These are phyloP conservation scores for Trichoderma guizhouense DNA, from an alignment of 2,329 filamentous ascomycete species.

Conservation along the genomic window DNA sequence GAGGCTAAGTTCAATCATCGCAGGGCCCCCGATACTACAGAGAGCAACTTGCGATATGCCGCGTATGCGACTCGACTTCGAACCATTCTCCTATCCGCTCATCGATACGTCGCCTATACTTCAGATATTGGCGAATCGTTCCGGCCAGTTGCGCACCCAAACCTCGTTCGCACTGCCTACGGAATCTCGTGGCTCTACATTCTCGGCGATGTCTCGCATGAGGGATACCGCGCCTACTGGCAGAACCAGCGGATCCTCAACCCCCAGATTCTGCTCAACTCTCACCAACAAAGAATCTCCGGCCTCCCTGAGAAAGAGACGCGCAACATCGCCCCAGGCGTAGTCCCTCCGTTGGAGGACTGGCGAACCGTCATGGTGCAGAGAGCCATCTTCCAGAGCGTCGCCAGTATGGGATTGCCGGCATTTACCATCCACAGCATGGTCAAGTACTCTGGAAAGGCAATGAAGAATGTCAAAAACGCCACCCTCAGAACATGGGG, in stretches of 20 bases:
- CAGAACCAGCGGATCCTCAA: slow-evolving; percentile 75
- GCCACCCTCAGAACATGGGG: slow-evolving; percentile 74
- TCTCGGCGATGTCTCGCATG: slow-evolving; percentile 82
- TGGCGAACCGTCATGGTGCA: slow-evolving; percentile 89
- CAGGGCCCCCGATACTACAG: slow-evolving; percentile 68
- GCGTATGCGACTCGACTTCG: slow-evolving; percentile 83
- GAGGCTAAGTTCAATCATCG: background rate
- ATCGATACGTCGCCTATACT: slow-evolving; percentile 96
- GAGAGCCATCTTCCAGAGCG: slow-evolving; percentile 80
- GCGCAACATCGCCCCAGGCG: slow-evolving; percentile 35
- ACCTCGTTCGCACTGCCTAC: slow-evolving; percentile 77
- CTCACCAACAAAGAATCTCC: slow-evolving; percentile 46
- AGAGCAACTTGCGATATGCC: slow-evolving; percentile 83
- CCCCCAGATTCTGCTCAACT: slow-evolving; percentile 58
- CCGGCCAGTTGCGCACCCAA: slow-evolving; percentile 84
- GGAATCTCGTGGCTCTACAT: slow-evolving; percentile 91
- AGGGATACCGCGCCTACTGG: slow-evolving; percentile 93
- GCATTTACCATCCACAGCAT: slow-evolving; percentile 93
- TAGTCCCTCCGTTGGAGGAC: slow-evolving; percentile 74
- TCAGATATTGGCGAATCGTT: slow-evolving; percentile 96
- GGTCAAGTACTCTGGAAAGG: slow-evolving; percentile 80
- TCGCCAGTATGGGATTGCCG: slow-evolving; percentile 91
- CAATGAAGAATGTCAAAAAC: slow-evolving; percentile 82
- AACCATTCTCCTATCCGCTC: slow-evolving; percentile 83
- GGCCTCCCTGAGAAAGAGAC: slow-evolving; percentile 39